Percentiles rank a stretch among this genome's conserved stretches.
Evolutionary conservation across 2,329 filamentous ascomycete species (phyloP).

Genomic region (Penicillium sp.): DNA sequence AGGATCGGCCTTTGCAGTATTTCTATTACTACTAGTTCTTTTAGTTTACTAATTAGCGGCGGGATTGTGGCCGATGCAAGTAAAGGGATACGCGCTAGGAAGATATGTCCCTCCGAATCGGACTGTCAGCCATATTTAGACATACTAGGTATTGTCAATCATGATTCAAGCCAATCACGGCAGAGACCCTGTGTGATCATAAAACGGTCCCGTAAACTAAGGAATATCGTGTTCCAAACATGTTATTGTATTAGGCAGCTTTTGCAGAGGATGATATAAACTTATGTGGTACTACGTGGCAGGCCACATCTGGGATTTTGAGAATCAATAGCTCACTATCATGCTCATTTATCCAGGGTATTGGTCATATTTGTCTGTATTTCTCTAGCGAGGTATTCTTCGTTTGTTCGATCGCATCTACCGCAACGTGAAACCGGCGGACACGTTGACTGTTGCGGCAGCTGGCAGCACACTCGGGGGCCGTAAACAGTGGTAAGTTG

Average conservation of each 20-base stretch:
- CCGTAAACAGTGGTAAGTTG: slow-evolving; percentile 16
- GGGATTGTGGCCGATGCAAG: neutral
- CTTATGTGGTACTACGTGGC: neutral
- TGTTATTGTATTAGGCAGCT: neutral
- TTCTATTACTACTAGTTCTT: neutral
- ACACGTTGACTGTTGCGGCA: slow-evolving; percentile 19
- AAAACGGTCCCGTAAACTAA: neutral
- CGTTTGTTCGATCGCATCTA: neutral
- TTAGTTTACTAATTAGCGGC: neutral
- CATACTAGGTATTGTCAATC: neutral
- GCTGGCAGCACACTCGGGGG: slow-evolving; percentile 10
- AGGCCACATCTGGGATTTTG: neutral
- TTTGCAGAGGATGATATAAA: neutral
- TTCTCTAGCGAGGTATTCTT: no score
- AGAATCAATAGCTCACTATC: neutral
- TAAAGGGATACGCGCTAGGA: neutral
- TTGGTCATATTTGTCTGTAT: neutral
- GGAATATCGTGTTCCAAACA: neutral
- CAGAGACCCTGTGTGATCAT: neutral
- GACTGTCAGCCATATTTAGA: neutral
- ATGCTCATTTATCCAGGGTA: neutral
- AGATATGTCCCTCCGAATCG: neutral
- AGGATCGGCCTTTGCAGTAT: neutral
- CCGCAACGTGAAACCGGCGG: slow-evolving; percentile 15
- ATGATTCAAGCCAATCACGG: neutral